Conservation (phyloP, 2,329 filamentous ascomycete genomes). For the Scedosporium dehoogii region DNA sequence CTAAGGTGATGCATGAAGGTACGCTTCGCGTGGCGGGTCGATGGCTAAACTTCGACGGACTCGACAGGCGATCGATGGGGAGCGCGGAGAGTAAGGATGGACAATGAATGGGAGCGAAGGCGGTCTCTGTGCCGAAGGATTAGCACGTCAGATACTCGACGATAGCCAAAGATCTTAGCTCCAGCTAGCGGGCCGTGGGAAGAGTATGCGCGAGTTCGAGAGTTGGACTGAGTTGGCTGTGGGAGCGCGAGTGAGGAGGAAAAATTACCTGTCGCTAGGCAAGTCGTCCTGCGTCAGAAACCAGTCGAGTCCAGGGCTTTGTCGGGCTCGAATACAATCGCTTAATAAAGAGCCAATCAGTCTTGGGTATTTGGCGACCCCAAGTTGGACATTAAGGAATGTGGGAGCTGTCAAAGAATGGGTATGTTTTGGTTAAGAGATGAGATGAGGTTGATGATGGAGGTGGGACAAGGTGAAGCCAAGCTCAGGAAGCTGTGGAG, state of each 20-base stretch:
- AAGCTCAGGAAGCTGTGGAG: background rate
- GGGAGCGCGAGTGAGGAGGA: background rate
- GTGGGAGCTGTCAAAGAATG: background rate
- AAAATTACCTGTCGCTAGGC: background rate
- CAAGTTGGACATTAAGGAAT: background rate
- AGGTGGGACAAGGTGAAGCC: background rate
- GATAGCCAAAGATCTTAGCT: background rate
- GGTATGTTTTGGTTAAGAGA: background rate
- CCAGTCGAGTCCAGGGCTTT: background rate
- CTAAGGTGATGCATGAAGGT: conserved; percentile 2
- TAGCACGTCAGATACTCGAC: background rate
- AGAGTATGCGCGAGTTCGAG: background rate
- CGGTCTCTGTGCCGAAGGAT: background rate
- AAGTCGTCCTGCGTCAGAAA: background rate
- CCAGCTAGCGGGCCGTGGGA: background rate
- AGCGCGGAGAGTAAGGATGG: background rate
- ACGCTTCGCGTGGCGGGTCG: background rate
- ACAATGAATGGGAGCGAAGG: background rate
- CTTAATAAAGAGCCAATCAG: background rate
- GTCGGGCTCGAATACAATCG: background rate
- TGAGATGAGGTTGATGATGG: background rate
- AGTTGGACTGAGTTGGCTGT: background rate
- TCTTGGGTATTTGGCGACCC: background rate
- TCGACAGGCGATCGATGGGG: background rate
- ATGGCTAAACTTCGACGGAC: background rate